These are phyloP conservation scores for Trichophyton verrucosum DNA, from an alignment of 2,329 filamentous ascomycete species.

Conservation along the genomic window DNA sequence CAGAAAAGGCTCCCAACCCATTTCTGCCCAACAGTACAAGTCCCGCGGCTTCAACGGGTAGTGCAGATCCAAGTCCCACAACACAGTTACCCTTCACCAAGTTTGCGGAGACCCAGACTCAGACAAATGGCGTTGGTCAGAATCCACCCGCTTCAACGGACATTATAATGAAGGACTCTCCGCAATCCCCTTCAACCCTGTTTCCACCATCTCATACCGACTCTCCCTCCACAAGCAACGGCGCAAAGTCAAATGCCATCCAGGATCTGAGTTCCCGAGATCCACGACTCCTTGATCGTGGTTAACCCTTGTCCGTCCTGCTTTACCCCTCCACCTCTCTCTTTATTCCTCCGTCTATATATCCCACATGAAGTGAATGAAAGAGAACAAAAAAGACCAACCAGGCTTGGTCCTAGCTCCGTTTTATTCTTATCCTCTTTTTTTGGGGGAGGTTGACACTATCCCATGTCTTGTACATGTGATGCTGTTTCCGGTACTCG, in stretches of 20 bases:
- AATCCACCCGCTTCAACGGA: background rate
- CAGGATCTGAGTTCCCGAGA: background rate
- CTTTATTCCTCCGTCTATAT: background rate
- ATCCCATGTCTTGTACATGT: background rate
- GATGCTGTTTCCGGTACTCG: background rate
- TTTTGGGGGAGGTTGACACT: background rate
- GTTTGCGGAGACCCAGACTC: background rate
- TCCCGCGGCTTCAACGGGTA: constrained; percentile 14
- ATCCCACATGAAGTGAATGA: background rate
- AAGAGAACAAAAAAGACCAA: background rate
- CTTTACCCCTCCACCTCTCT: background rate
- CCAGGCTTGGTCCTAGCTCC: background rate
- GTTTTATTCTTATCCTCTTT: background rate
- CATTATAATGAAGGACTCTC: background rate
- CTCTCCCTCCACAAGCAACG: background rate
- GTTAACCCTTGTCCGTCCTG: background rate
- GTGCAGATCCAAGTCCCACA: background rate
- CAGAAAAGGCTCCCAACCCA: constrained; percentile 29
- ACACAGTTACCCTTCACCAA: constrained; percentile 3
- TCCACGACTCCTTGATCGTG: background rate
- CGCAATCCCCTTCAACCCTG: background rate
- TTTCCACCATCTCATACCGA: background rate
- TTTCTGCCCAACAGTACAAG: constrained; percentile 16
- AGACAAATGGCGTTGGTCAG: background rate
- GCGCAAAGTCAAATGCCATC: background rate